phyloP scores from a whole-genome alignment of 2,329 filamentous ascomycete genomes.

The Moelleriella libera region DNA sequence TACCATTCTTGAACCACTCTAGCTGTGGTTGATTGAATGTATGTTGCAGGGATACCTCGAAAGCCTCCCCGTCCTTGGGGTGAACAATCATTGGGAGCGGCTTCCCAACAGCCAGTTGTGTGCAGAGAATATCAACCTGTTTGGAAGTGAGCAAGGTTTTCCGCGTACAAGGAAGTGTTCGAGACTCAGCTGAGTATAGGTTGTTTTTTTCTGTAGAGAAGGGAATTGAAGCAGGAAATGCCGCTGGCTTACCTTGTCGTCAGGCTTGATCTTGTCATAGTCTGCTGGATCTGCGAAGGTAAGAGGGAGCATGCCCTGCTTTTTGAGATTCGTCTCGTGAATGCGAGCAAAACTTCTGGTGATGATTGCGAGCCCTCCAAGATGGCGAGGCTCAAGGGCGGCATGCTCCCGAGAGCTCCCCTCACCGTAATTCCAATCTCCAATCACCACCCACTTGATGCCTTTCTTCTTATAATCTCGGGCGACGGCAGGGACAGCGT shows the following conservation, averaged over 20 bases:
- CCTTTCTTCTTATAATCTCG: conserved; percentile 98
- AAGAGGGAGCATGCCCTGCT: conserved; percentile 99
- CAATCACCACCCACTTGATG: conserved; percentile 91
- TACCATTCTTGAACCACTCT: conserved; percentile 98
- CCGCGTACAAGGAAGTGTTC: not conserved
- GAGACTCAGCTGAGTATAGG: too few species aligned
- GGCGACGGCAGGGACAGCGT: conserved; percentile 81
- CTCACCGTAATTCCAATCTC: conserved; percentile 99
- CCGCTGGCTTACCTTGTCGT: conserved; percentile 52
- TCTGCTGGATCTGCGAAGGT: conserved; percentile 91
- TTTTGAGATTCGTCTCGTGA: conserved; percentile 99
- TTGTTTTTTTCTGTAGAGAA: too few species aligned
- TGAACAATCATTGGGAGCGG: conserved; percentile 85
- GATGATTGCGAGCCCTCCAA: conserved; percentile 94
- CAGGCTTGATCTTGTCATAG: conserved; percentile 91
- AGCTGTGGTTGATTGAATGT: conserved; percentile 98
- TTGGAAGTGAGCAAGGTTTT: conserved; percentile 9
- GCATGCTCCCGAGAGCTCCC: conserved; percentile 96
- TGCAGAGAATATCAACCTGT: conserved; percentile 72
- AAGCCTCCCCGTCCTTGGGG: conserved; percentile 71
- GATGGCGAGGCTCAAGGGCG: conserved; percentile 91
- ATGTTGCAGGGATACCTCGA: conserved; percentile 75
- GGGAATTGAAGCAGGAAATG: too few species aligned
- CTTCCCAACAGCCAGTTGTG: conserved; percentile 82
- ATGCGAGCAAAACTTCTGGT: conserved; percentile 95